Conservation (phyloP, 139 green algal genomes). For the Chlamydomonas sp. region DNA sequence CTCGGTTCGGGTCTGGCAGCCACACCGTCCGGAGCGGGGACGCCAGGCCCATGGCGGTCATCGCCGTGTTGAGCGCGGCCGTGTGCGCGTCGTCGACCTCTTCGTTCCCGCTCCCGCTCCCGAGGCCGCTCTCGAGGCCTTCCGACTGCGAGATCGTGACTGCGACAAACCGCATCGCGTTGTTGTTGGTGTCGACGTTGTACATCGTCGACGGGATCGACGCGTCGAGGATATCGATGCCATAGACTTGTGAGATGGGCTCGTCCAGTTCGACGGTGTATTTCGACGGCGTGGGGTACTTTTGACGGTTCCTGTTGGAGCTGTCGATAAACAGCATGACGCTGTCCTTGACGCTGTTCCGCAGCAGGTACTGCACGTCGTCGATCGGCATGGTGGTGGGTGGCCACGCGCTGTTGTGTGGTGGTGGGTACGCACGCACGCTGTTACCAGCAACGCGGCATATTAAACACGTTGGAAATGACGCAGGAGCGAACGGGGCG, state of each 20-base stretch:
- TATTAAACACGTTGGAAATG: too few relatives aligned
- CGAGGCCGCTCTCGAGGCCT: too few relatives aligned
- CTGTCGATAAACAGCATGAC: constrained; percentile 8
- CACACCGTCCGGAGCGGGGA: too few relatives aligned
- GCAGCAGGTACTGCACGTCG: constrained; percentile 16
- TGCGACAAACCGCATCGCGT: not conserved
- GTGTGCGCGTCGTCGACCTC: too few relatives aligned
- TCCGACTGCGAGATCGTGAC: not conserved
- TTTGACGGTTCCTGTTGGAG: not conserved
- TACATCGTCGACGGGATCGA: constrained; percentile 21
- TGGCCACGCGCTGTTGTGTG: too few relatives aligned
- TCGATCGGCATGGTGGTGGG: constrained; percentile 21
- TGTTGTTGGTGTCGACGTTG: constrained; percentile 22
- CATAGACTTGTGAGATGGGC: constrained; percentile 9
- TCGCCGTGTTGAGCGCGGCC: too few relatives aligned
- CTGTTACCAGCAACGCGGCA: too few relatives aligned
- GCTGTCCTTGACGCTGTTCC: not conserved
- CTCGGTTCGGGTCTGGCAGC: too few relatives aligned
- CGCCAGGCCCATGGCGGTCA: too few relatives aligned
- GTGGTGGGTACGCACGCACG: too few relatives aligned
- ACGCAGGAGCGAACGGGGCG: too few relatives aligned
- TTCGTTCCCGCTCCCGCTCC: too few relatives aligned
- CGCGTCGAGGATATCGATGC: constrained; percentile 19
- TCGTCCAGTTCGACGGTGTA: constrained; percentile 13
- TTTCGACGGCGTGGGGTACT: constrained; percentile 7